Evolutionary conservation across 2,329 filamentous ascomycete genomes (phyloP), one percentile per base, ranked within the genome.

Genomic region (Whalleya microplaca): DNA sequence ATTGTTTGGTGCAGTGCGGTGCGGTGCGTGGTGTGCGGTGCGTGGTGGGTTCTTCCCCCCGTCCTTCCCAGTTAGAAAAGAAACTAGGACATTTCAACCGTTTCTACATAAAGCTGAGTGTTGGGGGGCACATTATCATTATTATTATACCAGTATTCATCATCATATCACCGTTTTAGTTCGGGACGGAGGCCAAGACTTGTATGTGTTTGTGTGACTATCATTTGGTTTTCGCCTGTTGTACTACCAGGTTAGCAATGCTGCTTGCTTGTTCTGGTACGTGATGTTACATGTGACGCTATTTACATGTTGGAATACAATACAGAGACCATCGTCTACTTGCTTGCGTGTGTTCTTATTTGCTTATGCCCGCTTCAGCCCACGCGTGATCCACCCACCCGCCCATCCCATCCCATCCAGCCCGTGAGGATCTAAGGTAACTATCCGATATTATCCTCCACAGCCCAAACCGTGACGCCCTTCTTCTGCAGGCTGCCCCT

Each of bases 381-480:
- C 32, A 37, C 14, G 14, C 32, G 32, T 37, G 32, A 37, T 37
- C 14, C 32, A n/a, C n/a, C n/a, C n/a, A n/a, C n/a, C n/a, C n/a
- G n/a, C n/a, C n/a, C n/a, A n/a, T n/a, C n/a, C n/a, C n/a, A n/a
- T n/a, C n/a, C n/a, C n/a, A 12, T 37, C 32, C 32, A 16, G 14
- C 8, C 32, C 32, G 32, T 37, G 4, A 37, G 32, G 8, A 3
- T 37, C 12, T 29, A 6, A 12, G 27, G 21, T 27, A 29, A 19
- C 27, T 73, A 81, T 62, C 79, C 78, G 52, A 76, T 73, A 62
- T 79, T 73, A 62, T 79, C 77, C 57, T 81, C 80, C 71, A 81
- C 73, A 44, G 73, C 75, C 75, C 79, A 79, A 37, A 84, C 79
- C 55, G 71, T 76, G 2, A 79, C 78, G 8, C 82, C 82, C 48